Conservation (phyloP, 2,329 filamentous ascomycete species). For the Aspergillus sp. region DNA sequence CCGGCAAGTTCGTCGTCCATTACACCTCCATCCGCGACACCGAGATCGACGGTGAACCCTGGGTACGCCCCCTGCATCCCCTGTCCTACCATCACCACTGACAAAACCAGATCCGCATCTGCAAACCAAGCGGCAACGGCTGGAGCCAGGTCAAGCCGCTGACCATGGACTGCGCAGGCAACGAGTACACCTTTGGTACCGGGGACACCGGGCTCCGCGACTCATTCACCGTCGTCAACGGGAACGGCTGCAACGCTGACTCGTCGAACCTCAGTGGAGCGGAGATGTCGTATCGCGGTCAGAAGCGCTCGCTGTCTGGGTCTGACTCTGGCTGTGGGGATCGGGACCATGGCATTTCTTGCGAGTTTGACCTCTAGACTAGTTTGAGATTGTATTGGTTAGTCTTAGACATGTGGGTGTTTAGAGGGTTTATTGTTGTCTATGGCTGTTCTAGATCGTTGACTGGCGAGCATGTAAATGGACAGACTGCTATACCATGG, state of each 20-base stretch:
- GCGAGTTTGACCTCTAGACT: neutral
- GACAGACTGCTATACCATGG: no score
- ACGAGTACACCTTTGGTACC: neutral
- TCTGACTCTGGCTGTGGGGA: neutral
- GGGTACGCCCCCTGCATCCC: neutral
- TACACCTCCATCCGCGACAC: neutral
- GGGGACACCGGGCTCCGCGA: neutral
- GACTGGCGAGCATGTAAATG: no score
- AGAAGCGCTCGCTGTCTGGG: neutral
- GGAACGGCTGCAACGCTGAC: neutral
- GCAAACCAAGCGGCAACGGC: neutral
- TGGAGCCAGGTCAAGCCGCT: neutral
- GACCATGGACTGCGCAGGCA: neutral
- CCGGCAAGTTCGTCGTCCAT: neutral
- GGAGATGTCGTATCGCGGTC: neutral
- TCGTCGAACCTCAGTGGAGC: neutral
- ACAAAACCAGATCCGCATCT: neutral
- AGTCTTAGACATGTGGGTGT: no score
- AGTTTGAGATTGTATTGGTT: no score
- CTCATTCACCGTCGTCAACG: neutral
- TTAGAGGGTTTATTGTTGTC: no score
- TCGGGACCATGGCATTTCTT: neutral
- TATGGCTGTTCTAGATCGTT: no score
- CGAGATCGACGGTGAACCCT: neutral
- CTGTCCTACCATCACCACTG: neutral